phyloP scores from a whole-genome alignment of 1,139 yeast species.

The Pichia sp. region DNA sequence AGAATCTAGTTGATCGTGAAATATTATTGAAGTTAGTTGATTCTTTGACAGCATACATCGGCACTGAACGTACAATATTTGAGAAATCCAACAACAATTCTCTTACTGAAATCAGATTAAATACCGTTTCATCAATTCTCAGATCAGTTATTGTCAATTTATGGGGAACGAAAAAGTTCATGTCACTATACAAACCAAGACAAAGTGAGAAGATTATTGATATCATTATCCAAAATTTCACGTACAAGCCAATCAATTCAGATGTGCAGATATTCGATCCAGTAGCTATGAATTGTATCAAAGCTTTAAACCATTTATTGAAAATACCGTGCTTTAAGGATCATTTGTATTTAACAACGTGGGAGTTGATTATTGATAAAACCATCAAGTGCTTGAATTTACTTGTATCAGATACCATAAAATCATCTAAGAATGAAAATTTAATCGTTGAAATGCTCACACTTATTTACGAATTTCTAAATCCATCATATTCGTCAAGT shows the following conservation, averaged over 20 bases:
- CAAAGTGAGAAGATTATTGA: slow-evolving; percentile 34
- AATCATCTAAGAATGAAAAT: slow-evolving; percentile 19
- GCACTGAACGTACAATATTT: slow-evolving; percentile 41
- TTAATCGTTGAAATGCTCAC: slow-evolving; percentile 34
- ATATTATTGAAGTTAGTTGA: slow-evolving; percentile 33
- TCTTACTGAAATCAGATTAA: slow-evolving; percentile 41
- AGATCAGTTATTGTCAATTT: slow-evolving; percentile 35
- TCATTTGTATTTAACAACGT: slow-evolving; percentile 38
- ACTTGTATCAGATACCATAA: slow-evolving; percentile 8
- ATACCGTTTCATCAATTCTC: slow-evolving; percentile 41
- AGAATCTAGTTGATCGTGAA: slow-evolving; percentile 20
- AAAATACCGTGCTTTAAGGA: slow-evolving; percentile 38
- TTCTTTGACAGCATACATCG: slow-evolving; percentile 42
- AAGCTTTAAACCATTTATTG: slow-evolving; percentile 34
- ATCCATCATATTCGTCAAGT: slow-evolving; percentile 33
- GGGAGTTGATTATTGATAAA: slow-evolving; percentile 33
- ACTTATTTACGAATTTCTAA: slow-evolving; percentile 31
- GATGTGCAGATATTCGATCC: slow-evolving; percentile 34
- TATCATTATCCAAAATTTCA: slow-evolving; percentile 29
- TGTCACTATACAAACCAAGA: slow-evolving; percentile 35
- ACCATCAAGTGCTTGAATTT: slow-evolving; percentile 30
- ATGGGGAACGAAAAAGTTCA: slow-evolving; percentile 17
- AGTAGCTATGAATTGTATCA: slow-evolving; percentile 37
- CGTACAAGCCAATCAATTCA: slow-evolving; percentile 14
- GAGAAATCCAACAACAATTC: slow-evolving; percentile 30